phyloP scores from a whole-genome alignment of 768 basidiomycete genomes.

The Podaxis sp. region DNA sequence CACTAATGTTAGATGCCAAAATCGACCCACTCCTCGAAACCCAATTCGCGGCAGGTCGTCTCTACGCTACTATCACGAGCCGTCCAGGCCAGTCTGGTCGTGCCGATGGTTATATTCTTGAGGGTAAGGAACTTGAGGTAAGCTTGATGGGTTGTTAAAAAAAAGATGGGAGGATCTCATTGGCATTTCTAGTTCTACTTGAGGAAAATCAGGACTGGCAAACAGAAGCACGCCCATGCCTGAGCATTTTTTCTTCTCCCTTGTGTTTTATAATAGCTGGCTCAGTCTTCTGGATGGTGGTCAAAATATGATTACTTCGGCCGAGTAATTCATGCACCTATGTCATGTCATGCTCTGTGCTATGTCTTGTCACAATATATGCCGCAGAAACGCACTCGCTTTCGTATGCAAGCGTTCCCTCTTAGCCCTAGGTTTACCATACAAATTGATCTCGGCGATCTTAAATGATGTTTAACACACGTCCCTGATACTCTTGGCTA shows the following conservation, averaged over 20 bases:
- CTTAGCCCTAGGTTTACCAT: background rate
- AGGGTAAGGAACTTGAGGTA: slow-evolving; percentile 98
- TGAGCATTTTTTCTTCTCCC: slow-evolving; percentile 22
- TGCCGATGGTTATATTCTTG: slow-evolving; percentile 94
- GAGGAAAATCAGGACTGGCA: slow-evolving; percentile 89
- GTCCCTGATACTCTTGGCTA: too few species aligned
- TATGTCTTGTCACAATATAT: slow-evolving; percentile 15
- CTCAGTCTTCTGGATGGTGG: slow-evolving; percentile 21
- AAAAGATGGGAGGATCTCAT: background rate
- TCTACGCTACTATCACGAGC: slow-evolving; percentile 91
- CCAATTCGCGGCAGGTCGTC: slow-evolving; percentile 92
- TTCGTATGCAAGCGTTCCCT: background rate
- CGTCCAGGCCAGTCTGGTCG: slow-evolving; percentile 97
- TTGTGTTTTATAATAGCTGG: slow-evolving; percentile 14
- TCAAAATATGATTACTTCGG: slow-evolving; percentile 15
- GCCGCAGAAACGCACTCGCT: background rate
- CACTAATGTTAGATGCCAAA: slow-evolving; percentile 68
- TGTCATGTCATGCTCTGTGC: slow-evolving; percentile 7
- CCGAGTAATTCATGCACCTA: slow-evolving; percentile 3
- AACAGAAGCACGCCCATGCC: slow-evolving; percentile 88
- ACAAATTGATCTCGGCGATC: background rate
- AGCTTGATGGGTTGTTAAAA: slow-evolving; percentile 18
- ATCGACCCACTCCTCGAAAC: slow-evolving; percentile 85
- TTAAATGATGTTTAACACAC: background rate
- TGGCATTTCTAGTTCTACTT: slow-evolving; percentile 74